Conservation (phyloP, 2,329 filamentous ascomycete genomes). For the Alternaria sp. region DNA sequence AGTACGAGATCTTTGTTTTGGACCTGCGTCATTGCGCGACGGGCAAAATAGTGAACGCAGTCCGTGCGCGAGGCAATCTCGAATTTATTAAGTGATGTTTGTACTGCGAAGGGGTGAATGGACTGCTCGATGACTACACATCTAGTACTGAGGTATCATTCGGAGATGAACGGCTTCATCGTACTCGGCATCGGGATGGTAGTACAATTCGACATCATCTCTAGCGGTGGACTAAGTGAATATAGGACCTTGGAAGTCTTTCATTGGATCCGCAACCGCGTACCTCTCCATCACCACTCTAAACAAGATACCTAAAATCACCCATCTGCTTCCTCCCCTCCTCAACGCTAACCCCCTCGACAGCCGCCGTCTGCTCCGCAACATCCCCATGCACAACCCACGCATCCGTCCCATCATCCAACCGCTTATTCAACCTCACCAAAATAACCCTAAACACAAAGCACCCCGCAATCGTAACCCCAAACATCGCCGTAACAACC, state of each 20-base stretch:
- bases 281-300: not conserved
- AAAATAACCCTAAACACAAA: constrained; percentile 38
- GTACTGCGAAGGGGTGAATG: not conserved
- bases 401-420: constrained; percentile 38
- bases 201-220: fast-evolving
- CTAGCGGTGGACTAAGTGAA: not conserved
- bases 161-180: not conserved
- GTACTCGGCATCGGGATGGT: not conserved
- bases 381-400: constrained; percentile 39
- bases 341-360: constrained; percentile 37
- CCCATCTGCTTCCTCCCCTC: constrained; percentile 35
- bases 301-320: constrained; percentile 44
- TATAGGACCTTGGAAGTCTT: not conserved
- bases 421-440: constrained; percentile 37
- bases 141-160: not conserved
- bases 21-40: constrained; percentile 7
- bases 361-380: constrained; percentile 36
- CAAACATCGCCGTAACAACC: constrained; percentile 70
- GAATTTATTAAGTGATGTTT: not conserved
- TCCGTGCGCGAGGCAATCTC: not conserved
- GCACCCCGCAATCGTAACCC: constrained; percentile 62
- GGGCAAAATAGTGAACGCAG: not conserved
- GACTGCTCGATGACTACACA: not conserved
- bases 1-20: constrained; percentile 8
- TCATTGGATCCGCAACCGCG: not conserved